Evolutionary conservation across 768 basidiomycete genomes (phyloP), one percentile per base, ranked within the genome.

Genomic region (Coprinopsis cinerea): DNA sequence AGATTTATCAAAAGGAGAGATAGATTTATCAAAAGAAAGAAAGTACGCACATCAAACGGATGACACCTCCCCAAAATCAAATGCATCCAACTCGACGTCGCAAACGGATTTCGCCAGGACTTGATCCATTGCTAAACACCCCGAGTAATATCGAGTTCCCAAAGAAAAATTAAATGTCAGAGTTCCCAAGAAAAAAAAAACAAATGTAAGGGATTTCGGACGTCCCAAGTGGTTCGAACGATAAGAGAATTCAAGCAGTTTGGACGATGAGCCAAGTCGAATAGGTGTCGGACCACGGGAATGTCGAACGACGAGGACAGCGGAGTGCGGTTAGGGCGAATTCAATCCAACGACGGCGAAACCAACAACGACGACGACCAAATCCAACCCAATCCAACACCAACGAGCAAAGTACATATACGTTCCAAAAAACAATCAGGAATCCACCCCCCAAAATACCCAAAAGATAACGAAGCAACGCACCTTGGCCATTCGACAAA

Each of bases 1-100:
- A n/a, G n/a, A n/a, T n/a, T n/a, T n/a, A n/a, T n/a, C n/a, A 32
- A 32, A 9, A 32, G 15, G 30, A 32, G 30, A 15, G 30, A 15
- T 32, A 32, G 15, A 32, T 9, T 32, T 7, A 7, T 32, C 30
- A 32, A 32, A 32, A n/a, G n/a, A n/a, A n/a, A n/a, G n/a, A n/a
- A n/a, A n/a, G n/a, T 44, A 55, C 56, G 1, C 51, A 64, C 64
- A 43, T 64, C 56, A 34, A 67, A 66, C 2, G 64, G 66, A 57
- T 67, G 66, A 27, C 62, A 64, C 20, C 60, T 54, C 10, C 52
- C 59, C 24, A 67, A 36, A 0, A 61, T 48, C 6, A 65, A 48
- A 55, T 66, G 66, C 14, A 63, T 49, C 65, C 65, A 68, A 45
- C 62, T 64, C 24, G 64, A 61, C 1, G 59, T 60, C 2, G 63